These are phyloP conservation scores for Hericium rajendrae DNA, from an alignment of 768 basidiomycete species.

Conservation along the genomic window DNA sequence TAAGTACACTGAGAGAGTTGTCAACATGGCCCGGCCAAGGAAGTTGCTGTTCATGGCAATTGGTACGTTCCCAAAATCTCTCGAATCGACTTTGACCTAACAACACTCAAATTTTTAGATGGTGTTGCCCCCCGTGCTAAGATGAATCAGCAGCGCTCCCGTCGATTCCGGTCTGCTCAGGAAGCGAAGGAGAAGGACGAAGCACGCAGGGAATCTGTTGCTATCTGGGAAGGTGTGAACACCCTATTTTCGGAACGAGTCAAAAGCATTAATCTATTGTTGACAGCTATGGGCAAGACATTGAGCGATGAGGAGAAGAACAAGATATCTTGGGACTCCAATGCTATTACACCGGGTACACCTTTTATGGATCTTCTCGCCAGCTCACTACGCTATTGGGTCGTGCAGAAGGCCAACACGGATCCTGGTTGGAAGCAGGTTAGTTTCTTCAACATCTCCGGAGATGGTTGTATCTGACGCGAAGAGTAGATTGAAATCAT, in stretches of 20 bases:
- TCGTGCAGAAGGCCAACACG: slow-evolving; percentile 86
- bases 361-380: slow-evolving; percentile 97
- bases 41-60: slow-evolving; percentile 98
- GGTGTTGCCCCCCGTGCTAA: slow-evolving; percentile 97
- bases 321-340: slow-evolving; percentile 91
- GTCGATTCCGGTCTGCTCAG: slow-evolving; percentile 90
- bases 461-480: background rate
- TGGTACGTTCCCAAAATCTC: slow-evolving; percentile 40
- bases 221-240: slow-evolving; percentile 71
- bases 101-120: slow-evolving; percentile 36
- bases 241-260: background rate
- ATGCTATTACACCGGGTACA: slow-evolving; percentile 97
- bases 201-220: slow-evolving; percentile 71
- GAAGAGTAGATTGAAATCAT: slow-evolving; percentile 75
- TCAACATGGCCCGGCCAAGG: slow-evolving; percentile 93
- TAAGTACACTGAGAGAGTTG: slow-evolving; percentile 91
- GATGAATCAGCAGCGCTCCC: slow-evolving; percentile 98
- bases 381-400: slow-evolving; percentile 87
- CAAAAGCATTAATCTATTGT: background rate
- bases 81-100: background rate
- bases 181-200: slow-evolving; percentile 94
- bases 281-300: slow-evolving; percentile 83
- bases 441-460: background rate
- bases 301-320: slow-evolving; percentile 73
- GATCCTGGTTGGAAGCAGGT: slow-evolving; percentile 96